These are phyloP conservation scores for Euryodendron excelsum DNA, from an alignment of 148 eudicot species.

Conservation along the genomic window DNA sequence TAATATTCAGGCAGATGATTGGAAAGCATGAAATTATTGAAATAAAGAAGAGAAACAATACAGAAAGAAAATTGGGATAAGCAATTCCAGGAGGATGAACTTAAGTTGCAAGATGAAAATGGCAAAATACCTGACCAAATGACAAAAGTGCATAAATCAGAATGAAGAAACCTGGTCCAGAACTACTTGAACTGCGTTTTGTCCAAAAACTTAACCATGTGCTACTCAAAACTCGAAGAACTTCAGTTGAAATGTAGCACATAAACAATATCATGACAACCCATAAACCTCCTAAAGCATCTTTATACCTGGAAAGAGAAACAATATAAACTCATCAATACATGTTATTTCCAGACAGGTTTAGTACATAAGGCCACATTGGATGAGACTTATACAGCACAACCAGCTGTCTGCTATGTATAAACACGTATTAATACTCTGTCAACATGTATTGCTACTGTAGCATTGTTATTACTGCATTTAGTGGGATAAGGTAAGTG, in stretches of 20 bases:
- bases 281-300: slow-evolving; percentile 66
- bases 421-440: neutral
- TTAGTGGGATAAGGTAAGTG: neutral
- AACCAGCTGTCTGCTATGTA: neutral
- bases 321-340: neutral
- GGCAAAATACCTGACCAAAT: slow-evolving; percentile 51
- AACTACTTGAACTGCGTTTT: slow-evolving; percentile 41
- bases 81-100: neutral
- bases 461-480: neutral
- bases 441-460: neutral
- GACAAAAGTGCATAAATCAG: slow-evolving; percentile 53
- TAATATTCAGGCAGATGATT: neutral
- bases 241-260: slow-evolving; percentile 62
- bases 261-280: slow-evolving; percentile 50
- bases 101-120: neutral
- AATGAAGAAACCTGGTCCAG: slow-evolving; percentile 48
- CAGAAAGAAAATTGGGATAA: neutral
- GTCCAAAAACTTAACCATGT: slow-evolving; percentile 80
- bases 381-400: neutral
- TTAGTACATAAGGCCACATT: neutral
- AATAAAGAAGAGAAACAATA: neutral
- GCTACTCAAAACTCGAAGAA: slow-evolving; percentile 67
- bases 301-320: slow-evolving; percentile 45
- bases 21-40: neutral
- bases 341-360: neutral